A percentile compares a stretch with the other conserved stretches of the same genome.
phyloP scores from a whole-genome alignment of 768 basidiomycete species.

The Mycena pura region DNA sequence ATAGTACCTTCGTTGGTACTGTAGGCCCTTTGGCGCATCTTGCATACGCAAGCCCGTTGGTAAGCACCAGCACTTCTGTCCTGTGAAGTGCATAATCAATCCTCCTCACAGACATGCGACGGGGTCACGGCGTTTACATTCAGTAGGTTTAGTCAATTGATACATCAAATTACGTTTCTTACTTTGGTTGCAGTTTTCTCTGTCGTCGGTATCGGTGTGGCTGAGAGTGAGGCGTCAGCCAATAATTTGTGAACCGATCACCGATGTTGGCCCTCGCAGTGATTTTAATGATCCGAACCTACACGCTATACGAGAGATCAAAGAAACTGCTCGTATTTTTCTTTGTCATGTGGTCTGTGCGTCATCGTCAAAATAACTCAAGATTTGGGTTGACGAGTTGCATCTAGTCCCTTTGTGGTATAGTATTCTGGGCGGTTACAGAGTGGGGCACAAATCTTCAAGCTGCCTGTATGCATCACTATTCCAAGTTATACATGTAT shows the following conservation, averaged over 20 bases:
- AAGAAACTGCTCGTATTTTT: neutral
- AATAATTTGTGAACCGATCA: no score
- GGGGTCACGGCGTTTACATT: neutral
- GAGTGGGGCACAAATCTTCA: neutral
- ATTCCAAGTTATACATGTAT: neutral
- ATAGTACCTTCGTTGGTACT: slow-evolving; percentile 2
- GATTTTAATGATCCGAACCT: slow-evolving; percentile 4
- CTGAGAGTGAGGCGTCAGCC: neutral
- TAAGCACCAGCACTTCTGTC: neutral
- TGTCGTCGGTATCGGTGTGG: neutral
- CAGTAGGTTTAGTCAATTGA: no score
- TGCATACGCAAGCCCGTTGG: neutral
- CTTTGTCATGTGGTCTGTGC: neutral
- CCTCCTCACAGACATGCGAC: neutral
- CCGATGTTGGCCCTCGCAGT: no score
- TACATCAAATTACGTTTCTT: no score
- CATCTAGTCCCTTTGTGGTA: neutral
- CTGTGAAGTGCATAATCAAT: neutral
- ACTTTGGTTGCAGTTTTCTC: neutral
- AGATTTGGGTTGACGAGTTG: neutral
- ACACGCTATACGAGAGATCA: slow-evolving; percentile 6
- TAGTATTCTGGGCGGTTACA: slow-evolving; percentile 9
- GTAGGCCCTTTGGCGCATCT: neutral
- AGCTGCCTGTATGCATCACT: neutral
- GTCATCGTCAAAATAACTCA: neutral